Percentiles rank a stretch among this genome's conserved stretches.
phyloP scores from a whole-genome alignment of 176 grass and related monocot species.

The Oryza longistaminata region DNA sequence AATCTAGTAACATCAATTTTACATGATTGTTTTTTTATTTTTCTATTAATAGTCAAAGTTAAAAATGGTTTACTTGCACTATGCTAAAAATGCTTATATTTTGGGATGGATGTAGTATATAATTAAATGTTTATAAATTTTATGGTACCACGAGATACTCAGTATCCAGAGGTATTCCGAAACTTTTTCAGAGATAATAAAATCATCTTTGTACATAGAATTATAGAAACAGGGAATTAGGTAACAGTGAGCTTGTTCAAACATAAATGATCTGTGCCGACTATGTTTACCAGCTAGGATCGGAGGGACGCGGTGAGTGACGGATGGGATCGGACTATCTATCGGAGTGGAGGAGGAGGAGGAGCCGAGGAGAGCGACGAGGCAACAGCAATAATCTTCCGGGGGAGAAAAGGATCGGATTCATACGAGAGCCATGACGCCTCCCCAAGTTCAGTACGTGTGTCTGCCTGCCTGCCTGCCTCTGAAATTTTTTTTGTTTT shows the following conservation, averaged over 20 bases:
- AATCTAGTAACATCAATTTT: no score
- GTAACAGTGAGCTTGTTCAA: not conserved
- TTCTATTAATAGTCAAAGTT: no score
- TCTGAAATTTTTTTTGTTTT: not conserved
- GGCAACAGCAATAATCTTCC: slow-evolving; percentile 16
- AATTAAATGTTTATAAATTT: no score
- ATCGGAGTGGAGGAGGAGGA: no score
- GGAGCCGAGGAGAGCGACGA: slow-evolving; percentile 24
- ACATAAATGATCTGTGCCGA: not conserved
- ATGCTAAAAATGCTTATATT: no score
- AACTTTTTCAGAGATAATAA: no score
- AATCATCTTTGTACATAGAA: no score
- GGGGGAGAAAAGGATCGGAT: slow-evolving; percentile 18
- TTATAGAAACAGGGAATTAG: not conserved
- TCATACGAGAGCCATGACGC: not conserved
- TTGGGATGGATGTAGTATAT: no score
- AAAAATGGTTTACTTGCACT: no score
- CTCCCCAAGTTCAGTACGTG: not conserved
- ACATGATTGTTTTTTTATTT: no score
- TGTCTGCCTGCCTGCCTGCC: not conserved
- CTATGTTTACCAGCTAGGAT: not conserved
- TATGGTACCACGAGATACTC: no score
- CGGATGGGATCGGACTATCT: not conserved
- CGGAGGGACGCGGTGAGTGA: not conserved
- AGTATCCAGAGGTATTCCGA: no score